These are phyloP conservation scores for Rhodotorula sp. DNA, from an alignment of 1,284 basidiomycete species.

Conservation along the genomic window DNA sequence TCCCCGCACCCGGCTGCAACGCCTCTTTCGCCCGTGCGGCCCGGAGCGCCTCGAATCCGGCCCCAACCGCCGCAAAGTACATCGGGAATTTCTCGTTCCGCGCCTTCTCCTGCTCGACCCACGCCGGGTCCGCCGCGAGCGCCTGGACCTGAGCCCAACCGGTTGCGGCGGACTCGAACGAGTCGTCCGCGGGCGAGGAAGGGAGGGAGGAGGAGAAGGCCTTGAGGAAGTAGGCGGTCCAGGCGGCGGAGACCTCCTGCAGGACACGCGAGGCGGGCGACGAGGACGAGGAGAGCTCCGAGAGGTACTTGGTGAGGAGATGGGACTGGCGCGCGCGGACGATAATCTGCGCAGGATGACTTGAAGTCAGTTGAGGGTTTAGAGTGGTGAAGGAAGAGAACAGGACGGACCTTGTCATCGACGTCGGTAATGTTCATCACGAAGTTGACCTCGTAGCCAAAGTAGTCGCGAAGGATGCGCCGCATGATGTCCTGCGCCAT, in stretches of 20 bases:
- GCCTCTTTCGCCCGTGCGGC: slow-evolving; percentile 19
- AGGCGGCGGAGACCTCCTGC: slow-evolving; percentile 63
- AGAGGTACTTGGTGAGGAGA: slow-evolving; percentile 63
- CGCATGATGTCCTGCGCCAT: slow-evolving; percentile 95
- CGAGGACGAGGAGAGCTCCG: slow-evolving; percentile 49
- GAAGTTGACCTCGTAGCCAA: slow-evolving; percentile 96
- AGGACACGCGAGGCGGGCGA: slow-evolving; percentile 59
- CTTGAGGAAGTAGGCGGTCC: slow-evolving; percentile 65
- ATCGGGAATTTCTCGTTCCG: slow-evolving; percentile 89
- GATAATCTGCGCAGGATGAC: slow-evolving; percentile 69
- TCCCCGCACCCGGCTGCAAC: slow-evolving; percentile 7
- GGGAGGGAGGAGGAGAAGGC: slow-evolving; percentile 65
- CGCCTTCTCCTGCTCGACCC: slow-evolving; percentile 69
- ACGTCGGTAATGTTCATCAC: slow-evolving; percentile 99
- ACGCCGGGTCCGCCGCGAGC: slow-evolving; percentile 57
- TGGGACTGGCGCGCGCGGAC: slow-evolving; percentile 81
- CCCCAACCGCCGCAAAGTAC: slow-evolving; percentile 68
- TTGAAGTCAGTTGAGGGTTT: neutral
- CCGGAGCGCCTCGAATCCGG: slow-evolving; percentile 28
- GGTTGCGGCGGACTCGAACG: slow-evolving; percentile 57
- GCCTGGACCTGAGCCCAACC: slow-evolving; percentile 62
- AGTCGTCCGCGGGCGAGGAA: slow-evolving; percentile 49
- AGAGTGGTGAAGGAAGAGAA: slow-evolving; percentile 5
- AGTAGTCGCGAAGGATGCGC: slow-evolving; percentile 91
- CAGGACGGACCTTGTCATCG: slow-evolving; percentile 86